phyloP scores from a whole-genome alignment of 257 asterid species.

The Solanum acaule region DNA sequence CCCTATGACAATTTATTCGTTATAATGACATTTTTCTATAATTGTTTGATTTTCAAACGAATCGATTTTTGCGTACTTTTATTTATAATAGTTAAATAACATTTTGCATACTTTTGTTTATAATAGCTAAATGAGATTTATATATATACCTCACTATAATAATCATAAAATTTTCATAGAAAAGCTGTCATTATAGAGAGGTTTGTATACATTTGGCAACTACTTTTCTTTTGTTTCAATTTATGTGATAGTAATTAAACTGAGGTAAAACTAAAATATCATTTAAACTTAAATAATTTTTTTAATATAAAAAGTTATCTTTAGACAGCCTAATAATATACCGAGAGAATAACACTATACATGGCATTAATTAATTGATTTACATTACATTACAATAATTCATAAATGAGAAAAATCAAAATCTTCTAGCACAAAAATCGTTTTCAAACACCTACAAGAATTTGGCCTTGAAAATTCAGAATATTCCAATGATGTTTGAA shows the following conservation, averaged over 20 bases:
- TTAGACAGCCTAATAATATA: too few species aligned
- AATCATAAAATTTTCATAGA: background rate
- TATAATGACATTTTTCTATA: too few species aligned
- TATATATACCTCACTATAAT: background rate
- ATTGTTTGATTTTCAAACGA: accelerated
- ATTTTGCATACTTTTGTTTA: too few species aligned
- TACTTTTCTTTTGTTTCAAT: too few species aligned
- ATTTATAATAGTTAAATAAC: too few species aligned
- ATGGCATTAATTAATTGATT: background rate
- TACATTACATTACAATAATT: background rate
- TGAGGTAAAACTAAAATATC: too few species aligned
- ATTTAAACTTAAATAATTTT: too few species aligned
- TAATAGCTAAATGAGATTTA: too few species aligned
- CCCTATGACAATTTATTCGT: accelerated
- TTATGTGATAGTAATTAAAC: background rate
- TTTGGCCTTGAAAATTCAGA: background rate
- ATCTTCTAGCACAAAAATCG: background rate
- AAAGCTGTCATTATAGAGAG: background rate
- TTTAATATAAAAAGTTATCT: background rate
- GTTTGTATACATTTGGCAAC: too few species aligned
- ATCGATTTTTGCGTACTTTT: accelerated
- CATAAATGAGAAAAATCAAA: background rate
- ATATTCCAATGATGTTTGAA: background rate
- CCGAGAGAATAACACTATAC: background rate
- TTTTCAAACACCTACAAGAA: background rate